Evolutionary conservation across 2,329 filamentous ascomycete genomes (phyloP).

Genomic region (Fusarium zealandicum): DNA sequence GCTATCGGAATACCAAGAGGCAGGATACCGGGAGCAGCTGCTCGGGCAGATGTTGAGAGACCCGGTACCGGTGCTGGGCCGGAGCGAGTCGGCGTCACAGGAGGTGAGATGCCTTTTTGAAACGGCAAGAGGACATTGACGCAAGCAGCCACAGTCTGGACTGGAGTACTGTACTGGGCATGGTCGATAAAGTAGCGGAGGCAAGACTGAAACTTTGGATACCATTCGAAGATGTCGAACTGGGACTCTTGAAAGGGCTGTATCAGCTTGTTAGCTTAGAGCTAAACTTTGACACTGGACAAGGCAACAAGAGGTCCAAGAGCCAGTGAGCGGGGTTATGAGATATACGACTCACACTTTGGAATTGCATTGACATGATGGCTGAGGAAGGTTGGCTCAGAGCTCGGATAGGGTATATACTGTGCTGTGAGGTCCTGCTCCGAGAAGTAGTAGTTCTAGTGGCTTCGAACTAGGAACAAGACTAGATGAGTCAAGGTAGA

Average conservation of each 20-base stretch:
- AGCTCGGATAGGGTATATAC: background rate
- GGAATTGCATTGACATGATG: slow-evolving; percentile 39
- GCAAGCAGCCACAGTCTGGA: slow-evolving; percentile 88
- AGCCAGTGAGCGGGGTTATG: slow-evolving; percentile 6
- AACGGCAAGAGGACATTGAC: slow-evolving; percentile 92
- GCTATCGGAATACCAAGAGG: slow-evolving; percentile 34
- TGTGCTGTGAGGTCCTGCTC: background rate
- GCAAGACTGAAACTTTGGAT: slow-evolving; percentile 88
- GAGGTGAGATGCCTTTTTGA: slow-evolving; percentile 63
- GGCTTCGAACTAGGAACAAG: slow-evolving; percentile 3
- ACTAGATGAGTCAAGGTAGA: slow-evolving; percentile 9
- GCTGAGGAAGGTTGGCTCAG: background rate
- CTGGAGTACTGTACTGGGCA: slow-evolving; percentile 81
- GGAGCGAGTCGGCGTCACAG: slow-evolving; percentile 51
- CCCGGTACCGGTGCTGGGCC: slow-evolving; percentile 23
- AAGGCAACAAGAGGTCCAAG: slow-evolving; percentile 4
- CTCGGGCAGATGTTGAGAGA: slow-evolving; percentile 40
- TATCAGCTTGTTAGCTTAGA: slow-evolving; percentile 22
- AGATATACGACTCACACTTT: slow-evolving; percentile 30
- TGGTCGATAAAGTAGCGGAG: slow-evolving; percentile 90
- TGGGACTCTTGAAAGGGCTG: slow-evolving; percentile 57
- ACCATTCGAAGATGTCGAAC: slow-evolving; percentile 91
- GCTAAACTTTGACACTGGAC: slow-evolving; percentile 2
- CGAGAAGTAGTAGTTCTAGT: background rate
- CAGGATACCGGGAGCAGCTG: slow-evolving; percentile 37